Conservation (phyloP, 1,139 yeast genomes). For the Taiozyma sp. region DNA sequence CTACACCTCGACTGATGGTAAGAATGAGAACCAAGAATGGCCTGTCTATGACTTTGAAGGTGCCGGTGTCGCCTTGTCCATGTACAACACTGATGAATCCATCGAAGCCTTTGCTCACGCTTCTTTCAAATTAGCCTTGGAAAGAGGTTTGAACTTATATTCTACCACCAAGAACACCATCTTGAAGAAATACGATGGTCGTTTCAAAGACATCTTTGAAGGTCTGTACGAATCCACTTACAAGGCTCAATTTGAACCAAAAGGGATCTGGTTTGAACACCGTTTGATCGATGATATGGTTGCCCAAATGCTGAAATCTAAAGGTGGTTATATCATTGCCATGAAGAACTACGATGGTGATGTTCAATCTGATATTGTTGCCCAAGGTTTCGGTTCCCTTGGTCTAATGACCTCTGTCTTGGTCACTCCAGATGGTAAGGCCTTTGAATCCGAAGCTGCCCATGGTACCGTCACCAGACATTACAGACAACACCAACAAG, state of each 20-base stretch:
- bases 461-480: conserved; percentile 89
- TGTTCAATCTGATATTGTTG: conserved; percentile 81
- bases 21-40: conserved; percentile 31
- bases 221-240: conserved; percentile 56
- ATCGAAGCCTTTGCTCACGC: conserved; percentile 75
- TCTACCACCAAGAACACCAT: conserved; percentile 79
- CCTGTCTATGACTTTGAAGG: conserved; percentile 59
- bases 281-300: conserved; percentile 86
- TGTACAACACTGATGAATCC: conserved; percentile 84
- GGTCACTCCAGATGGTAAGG: conserved; percentile 83
- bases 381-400: conserved; percentile 82
- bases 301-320: conserved; percentile 82
- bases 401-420: conserved; percentile 83
- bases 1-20: conserved; percentile 60
- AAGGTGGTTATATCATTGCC: conserved; percentile 81
- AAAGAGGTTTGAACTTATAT: conserved; percentile 60
- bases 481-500: conserved; percentile 79
- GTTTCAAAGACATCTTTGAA: conserved; percentile 77
- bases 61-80: conserved; percentile 72
- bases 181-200: conserved; percentile 76
- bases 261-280: conserved; percentile 77
- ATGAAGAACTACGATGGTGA: conserved; percentile 86
- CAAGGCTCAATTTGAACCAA: conserved; percentile 51
- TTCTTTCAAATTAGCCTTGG: conserved; percentile 70
- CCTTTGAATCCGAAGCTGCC: conserved; percentile 82